Base-by-base conservation (phyloP, 352 stramenopile species). In the Pythium dissimile region DNA sequence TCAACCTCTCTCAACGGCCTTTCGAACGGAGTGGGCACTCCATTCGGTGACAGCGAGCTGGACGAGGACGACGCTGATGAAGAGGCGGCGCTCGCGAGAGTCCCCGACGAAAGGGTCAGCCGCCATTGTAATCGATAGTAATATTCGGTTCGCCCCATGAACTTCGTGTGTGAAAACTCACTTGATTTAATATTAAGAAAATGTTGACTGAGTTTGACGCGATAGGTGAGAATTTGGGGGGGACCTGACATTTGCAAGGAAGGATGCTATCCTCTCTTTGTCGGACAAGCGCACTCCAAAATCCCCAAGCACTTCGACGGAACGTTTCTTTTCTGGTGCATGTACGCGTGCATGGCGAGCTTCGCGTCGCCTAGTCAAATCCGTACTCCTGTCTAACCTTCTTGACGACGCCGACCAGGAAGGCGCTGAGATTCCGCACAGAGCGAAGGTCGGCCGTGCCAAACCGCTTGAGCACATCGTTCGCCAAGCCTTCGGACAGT, bases 321-420 rank as follows among this genome's bases (percentile, higher is more conserved):
- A n/a, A n/a, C 18, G 27, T 35, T 28, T 43, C 10, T 5, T 31
- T 18, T 23, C 26, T 13, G 5, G 42, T 34, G 15, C 12, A 9
- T 20, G 24, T 35, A 26, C 38, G 38, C 16, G 43, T 56, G 27
- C 9, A 46, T 41, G 13, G 21, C 41, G 24, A 26, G 23, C 11
- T 52, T 28, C 23, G 32, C 26, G 10, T 37, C 24, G 35, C 26
- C 28, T 58, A 62, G 27, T 86, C 78, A 46, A 92, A 86, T 5
- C 80, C 81, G 52, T 88, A 93, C 51, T 93, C 84, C 43, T 93
- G 81, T 31, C 79, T 67, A 50, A 71, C 84, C 41, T 84, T 77
- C 66, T 91, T 91, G 49, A 93, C 75, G 39, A 93, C 80, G 35
- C 83, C 80, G 55, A 93, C 84, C 13, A 93, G 69, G 61, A 93